Percentiles rank a stretch among this genome's conserved stretches.
Conservation (phyloP, 768 basidiomycete genomes). For the Mycena indigotica region DNA sequence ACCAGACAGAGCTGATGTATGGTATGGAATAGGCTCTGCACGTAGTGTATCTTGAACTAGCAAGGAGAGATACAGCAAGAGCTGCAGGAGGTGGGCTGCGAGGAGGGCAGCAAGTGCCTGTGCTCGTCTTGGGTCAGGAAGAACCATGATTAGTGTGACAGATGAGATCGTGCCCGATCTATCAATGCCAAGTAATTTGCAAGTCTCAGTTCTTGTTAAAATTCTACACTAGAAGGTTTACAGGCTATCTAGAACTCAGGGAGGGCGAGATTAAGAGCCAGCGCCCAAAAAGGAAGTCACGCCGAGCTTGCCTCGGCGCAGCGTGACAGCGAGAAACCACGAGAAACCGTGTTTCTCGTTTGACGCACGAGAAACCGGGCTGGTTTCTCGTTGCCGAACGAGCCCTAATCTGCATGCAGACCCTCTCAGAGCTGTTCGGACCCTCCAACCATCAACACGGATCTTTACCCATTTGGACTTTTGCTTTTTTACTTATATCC, state of each 20-base stretch:
- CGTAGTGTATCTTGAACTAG: neutral
- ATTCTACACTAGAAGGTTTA: neutral
- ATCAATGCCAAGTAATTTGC: neutral
- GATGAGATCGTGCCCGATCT: too few relatives aligned
- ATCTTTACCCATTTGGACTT: too few relatives aligned
- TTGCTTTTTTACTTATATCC: too few relatives aligned
- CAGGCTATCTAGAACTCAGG: neutral
- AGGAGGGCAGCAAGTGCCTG: neutral
- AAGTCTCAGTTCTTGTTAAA: neutral
- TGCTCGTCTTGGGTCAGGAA: neutral
- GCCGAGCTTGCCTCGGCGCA: neutral
- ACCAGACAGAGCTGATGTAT: constrained; percentile 27
- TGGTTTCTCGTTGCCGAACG: neutral
- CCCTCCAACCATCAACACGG: too few relatives aligned
- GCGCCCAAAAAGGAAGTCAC: neutral
- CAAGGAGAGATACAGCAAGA: neutral
- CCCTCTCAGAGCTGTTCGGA: too few relatives aligned
- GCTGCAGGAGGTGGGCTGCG: neutral
- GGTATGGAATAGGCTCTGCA: constrained; percentile 9
- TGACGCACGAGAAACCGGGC: neutral
- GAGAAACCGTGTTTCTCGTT: neutral
- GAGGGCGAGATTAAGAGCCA: neutral
- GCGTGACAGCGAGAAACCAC: neutral
- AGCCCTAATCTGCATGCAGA: neutral
- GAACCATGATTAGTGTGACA: neutral